Conservation (phyloP, 768 basidiomycete genomes). For the Lactifluus volemus region DNA sequence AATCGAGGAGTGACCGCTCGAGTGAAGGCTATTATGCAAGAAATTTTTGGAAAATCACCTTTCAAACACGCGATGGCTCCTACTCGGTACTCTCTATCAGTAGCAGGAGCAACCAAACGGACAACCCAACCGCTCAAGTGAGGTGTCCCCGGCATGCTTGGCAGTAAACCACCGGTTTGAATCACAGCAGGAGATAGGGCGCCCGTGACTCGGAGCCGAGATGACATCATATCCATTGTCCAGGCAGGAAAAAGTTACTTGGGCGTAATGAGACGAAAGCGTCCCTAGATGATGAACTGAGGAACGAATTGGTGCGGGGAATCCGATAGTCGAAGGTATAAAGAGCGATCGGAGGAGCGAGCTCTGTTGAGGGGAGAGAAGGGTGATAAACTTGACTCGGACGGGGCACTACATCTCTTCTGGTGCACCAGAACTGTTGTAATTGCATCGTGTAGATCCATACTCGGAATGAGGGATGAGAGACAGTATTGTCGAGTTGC, state of each 20-base stretch:
- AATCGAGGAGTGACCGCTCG: background rate
- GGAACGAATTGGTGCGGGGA: conserved; percentile 52
- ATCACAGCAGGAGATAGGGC: conserved; percentile 31
- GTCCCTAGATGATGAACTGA: conserved; percentile 43
- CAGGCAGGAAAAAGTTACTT: conserved; percentile 33
- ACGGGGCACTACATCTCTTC: conserved; percentile 29
- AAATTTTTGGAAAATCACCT: conserved; percentile 3
- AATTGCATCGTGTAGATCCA: too few relatives aligned
- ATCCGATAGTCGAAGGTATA: conserved; percentile 8
- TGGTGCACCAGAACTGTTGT: too few relatives aligned
- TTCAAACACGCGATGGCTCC: conserved; percentile 9
- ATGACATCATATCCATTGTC: conserved; percentile 32
- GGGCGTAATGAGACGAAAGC: conserved; percentile 37
- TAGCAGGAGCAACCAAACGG: conserved; percentile 27
- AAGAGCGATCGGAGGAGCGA: conserved; percentile 15
- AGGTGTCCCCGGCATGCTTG: conserved; percentile 62
- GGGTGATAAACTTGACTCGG: conserved; percentile 53
- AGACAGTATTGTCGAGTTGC: too few relatives aligned
- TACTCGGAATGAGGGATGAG: too few relatives aligned
- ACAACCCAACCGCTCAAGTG: conserved; percentile 70
- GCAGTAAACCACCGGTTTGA: conserved; percentile 61
- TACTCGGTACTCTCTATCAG: background rate
- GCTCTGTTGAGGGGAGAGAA: conserved; percentile 34
- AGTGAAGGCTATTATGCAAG: background rate
- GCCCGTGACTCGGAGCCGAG: background rate